These are phyloP conservation scores for Xylaria multiplex DNA, from an alignment of 2,329 filamentous ascomycete species.

Conservation along the genomic window DNA sequence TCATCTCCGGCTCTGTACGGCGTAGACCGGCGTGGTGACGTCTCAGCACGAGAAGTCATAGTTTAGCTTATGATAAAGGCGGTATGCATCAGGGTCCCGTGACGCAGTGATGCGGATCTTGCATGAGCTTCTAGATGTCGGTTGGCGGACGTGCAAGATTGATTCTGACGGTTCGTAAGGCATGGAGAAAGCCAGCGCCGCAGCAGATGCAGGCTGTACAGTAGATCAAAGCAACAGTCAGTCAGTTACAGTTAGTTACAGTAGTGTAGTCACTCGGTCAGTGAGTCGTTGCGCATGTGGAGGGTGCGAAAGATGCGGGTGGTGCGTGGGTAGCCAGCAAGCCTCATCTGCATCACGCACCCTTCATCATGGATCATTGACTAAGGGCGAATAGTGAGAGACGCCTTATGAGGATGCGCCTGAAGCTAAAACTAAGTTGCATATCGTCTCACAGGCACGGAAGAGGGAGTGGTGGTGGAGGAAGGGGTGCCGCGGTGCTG, in stretches of 20 bases:
- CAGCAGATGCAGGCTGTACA: slow-evolving; percentile 26
- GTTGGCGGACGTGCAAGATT: slow-evolving; percentile 20
- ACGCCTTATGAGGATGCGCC: slow-evolving; percentile 20
- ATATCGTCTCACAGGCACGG: slow-evolving; percentile 35
- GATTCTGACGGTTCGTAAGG: slow-evolving; percentile 17
- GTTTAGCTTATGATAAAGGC: slow-evolving; percentile 31
- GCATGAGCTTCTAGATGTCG: slow-evolving; percentile 30
- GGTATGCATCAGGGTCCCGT: slow-evolving; percentile 33
- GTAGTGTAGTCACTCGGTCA: background rate
- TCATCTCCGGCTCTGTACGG: slow-evolving; percentile 7
- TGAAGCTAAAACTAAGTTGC: slow-evolving; percentile 26
- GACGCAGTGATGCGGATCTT: slow-evolving; percentile 32
- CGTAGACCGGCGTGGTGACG: slow-evolving; percentile 24
- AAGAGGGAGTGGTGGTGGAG: background rate
- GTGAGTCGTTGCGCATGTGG: slow-evolving; percentile 12
- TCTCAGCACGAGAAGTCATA: slow-evolving; percentile 1
- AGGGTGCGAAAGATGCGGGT: slow-evolving; percentile 24
- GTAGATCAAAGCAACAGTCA: slow-evolving; percentile 25
- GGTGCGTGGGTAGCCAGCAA: slow-evolving; percentile 27
- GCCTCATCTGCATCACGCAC: slow-evolving; percentile 31
- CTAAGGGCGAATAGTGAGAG: slow-evolving; percentile 19
- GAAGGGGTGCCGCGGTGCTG: background rate
- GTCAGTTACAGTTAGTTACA: too few relatives aligned
- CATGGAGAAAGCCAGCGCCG: slow-evolving; percentile 13
- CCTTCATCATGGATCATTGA: slow-evolving; percentile 14